Evolutionary conservation across 176 grass and related monocot genomes (phyloP), one percentile per base, ranked within the genome.

Genomic region (Rhynchospora tenuis): DNA sequence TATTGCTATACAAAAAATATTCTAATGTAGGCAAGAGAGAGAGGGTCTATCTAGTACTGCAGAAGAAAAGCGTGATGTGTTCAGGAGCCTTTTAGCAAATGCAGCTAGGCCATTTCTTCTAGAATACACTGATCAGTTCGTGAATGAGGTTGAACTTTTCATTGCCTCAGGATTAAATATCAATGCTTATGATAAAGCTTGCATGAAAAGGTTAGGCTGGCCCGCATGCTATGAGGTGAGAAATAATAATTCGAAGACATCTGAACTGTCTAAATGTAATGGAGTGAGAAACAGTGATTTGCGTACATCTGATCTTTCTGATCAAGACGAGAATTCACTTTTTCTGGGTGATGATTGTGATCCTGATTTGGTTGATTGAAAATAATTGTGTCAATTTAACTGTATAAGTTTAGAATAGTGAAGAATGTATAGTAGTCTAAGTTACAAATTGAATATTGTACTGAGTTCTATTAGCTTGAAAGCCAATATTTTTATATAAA

Each of bases 81-180:
- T 98, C 86, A 94, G 87, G 84, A 20, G 2, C 16, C 84, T 90
- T 15, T 83, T 95, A 57, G 86, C 80, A 12, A 87, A 91, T 19
- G 59, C 93, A 51, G 87, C 96, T 27, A 87, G 63, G 80, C 96
- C 91, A 1, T 98, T 98, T 89, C 89, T 95, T 17, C 87, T 85
- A 6, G 86, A 86, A 11, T 84, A 64, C 81, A 91, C 92, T 1
- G 84, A 84, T 6, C 73, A 88, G 6, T 98, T 98, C 27, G 70
- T 93, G 14, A 13, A 78, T 9, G 92, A 98, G 76, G 81, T 95
- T 33, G 95, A 95, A 84, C 80, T 91, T 60, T 98, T 98, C 79
- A 79, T 98, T 54, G 85, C 64, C 19, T 98, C 92, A 3, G 88
- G 92, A 64, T 83, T 84, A 76, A 98, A 98, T 62, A 89, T 98